Base-by-base conservation (phyloP, 257 asterid genomes). In the Ligustrum vulgare region DNA sequence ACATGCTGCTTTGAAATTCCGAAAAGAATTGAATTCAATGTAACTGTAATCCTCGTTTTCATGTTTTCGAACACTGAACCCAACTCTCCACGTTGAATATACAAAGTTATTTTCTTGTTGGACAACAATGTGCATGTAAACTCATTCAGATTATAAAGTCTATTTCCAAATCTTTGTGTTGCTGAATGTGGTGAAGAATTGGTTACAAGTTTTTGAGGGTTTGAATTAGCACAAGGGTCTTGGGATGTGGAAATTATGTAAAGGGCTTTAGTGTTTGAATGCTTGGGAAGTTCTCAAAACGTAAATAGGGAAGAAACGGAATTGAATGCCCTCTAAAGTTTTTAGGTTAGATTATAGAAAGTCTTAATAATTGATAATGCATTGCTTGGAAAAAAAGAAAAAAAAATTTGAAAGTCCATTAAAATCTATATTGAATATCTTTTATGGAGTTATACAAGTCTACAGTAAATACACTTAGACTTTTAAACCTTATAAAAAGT, bases 1-100 rank as follows among this genome's bases (percentile, higher is more conserved):
- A 93, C 96, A 0, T 82, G 80, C 39, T 76, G 85, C 73, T 64
- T 80, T 8, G 89, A 80, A 47, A 85, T 79, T 31, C 97, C 96
- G 0, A 86, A 81, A 64, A 92, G 82, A 49, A 92, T 86, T 65
- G 97, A 90, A 72, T 92, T 92, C 93, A 95, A 92, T 6, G 96
- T 86, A 63, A 92, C 67, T 3, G 81, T 85, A 45, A 89, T 85
- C 86, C 86, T 86, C 23, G 34, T 31, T 37, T 79, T 72, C 92
- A 91, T 86, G 63, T 75, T 45, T 43, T 51, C 72, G 67, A 92
- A 92, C 37, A 89, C 76, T n/a, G 96, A 88, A 68, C 82, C 84
- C 8, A 92, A 82, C 84, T 89, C 85, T 54, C 92, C 92, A 63
- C 69, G 60, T 75, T 90, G 85, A 32, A 91, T 81, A 47, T 76